Evolutionary conservation across 352 stramenopile genomes (phyloP).

Genomic region (Thraustotheca clavata): DNA sequence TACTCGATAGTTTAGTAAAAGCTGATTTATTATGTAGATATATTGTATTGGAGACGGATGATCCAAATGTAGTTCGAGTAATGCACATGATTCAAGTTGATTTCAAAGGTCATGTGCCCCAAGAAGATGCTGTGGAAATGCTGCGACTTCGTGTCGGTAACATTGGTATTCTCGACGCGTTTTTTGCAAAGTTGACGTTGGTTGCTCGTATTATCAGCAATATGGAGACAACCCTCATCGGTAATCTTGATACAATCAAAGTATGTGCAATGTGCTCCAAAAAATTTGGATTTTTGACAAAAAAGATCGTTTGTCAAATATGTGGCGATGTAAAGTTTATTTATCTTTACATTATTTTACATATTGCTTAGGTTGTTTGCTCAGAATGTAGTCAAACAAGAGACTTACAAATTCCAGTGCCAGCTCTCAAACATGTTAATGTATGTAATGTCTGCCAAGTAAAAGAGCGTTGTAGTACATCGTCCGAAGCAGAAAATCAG

Average conservation of each 20-base stretch:
- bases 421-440: neutral
- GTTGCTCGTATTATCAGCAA: slow-evolving; percentile 12
- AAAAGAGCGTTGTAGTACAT: neutral
- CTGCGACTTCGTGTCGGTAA: slow-evolving; percentile 1
- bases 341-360: neutral
- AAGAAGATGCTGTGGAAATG: slow-evolving; percentile 1
- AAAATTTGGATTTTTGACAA: neutral
- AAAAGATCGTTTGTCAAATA: slow-evolving; percentile 7
- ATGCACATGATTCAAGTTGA: slow-evolving; percentile 16
- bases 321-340: slow-evolving; percentile 11
- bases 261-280: neutral
- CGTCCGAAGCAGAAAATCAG: neutral
- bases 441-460: slow-evolving; percentile 8
- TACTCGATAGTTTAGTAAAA: neutral
- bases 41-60: slow-evolving; percentile 8
- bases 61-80: neutral
- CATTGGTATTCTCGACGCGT: neutral
- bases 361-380: slow-evolving; percentile 18
- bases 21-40: neutral
- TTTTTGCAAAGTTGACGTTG: slow-evolving; percentile 6
- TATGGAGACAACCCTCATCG: neutral
- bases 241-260: neutral
- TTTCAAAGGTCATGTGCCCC: slow-evolving; percentile 14
- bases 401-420: neutral
- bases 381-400: neutral